A percentile compares a stretch with the other conserved stretches of the same genome.
Evolutionary conservation across 2,329 filamentous ascomycete genomes (phyloP).

Genomic region (Monilinia aucupariae): DNA sequence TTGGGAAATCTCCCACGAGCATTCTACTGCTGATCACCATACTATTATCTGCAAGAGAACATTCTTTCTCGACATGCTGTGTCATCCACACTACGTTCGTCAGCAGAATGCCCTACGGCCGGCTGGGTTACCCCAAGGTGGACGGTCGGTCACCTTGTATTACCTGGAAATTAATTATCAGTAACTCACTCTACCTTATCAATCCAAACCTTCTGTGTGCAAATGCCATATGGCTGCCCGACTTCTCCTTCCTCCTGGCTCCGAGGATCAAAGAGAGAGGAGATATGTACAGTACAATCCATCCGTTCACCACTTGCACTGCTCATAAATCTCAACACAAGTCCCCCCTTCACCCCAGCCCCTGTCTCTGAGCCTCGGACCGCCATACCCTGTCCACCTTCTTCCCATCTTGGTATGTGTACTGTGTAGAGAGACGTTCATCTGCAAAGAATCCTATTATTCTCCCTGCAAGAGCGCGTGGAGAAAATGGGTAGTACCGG

Average conservation of each 20-base stretch:
- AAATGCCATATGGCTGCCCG: not conserved
- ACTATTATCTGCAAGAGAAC: slow-evolving; percentile 11
- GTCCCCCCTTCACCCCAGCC: not conserved
- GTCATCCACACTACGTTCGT: not conserved
- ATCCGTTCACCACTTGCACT: not conserved
- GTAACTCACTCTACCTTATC: too few relatives aligned
- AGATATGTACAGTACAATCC: not conserved
- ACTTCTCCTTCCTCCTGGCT: not conserved
- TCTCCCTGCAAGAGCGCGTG: slow-evolving; percentile 8
- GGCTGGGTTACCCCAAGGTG: too few relatives aligned
- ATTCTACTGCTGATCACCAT: slow-evolving; percentile 1
- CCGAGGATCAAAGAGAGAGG: not conserved
- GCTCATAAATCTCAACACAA: not conserved
- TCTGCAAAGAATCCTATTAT: not conserved
- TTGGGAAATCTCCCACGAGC: too few relatives aligned
- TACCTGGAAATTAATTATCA: not conserved
- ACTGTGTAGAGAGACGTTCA: not conserved
- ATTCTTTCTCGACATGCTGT: slow-evolving; percentile 6
- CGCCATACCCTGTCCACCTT: slow-evolving; percentile 2
- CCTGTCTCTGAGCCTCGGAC: slow-evolving; percentile 12
- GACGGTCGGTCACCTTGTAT: not conserved
- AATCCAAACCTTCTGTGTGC: not conserved
- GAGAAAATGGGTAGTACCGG: slow-evolving; percentile 6
- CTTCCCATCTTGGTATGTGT: not conserved
- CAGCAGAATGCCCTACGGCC: slow-evolving; percentile 11